A percentile compares a stretch with the other conserved stretches of the same genome.
These are phyloP conservation scores for Cercospora beticola DNA, from an alignment of 2,329 filamentous ascomycete genomes.

Conservation along the genomic window DNA sequence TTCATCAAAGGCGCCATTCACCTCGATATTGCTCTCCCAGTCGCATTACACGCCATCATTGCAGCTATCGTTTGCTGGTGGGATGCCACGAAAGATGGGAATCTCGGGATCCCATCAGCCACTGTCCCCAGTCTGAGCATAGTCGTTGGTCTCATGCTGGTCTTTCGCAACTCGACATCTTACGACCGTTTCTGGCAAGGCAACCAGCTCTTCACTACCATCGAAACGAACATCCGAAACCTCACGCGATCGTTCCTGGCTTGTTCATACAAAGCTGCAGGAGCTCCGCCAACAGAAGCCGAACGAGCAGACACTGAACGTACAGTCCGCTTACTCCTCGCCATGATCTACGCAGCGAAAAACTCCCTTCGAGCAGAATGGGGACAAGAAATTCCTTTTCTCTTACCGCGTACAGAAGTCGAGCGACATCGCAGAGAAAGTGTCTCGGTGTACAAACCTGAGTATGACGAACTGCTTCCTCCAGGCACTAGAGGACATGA, in stretches of 20 bases:
- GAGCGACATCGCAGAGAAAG: conserved; percentile 32
- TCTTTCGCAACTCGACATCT: conserved; percentile 64
- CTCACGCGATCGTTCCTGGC: conserved; percentile 58
- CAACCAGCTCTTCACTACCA: conserved; percentile 52
- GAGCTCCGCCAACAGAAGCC: conserved; percentile 37
- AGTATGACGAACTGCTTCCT: conserved; percentile 40
- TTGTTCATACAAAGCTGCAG: conserved; percentile 40
- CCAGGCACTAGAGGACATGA: conserved; percentile 46
- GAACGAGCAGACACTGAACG: conserved; percentile 60
- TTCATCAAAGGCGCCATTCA: conserved; percentile 66
- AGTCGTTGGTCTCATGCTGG: conserved; percentile 66
- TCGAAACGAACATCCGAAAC: conserved; percentile 60
- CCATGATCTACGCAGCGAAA: conserved; percentile 63
- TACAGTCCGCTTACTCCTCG: conserved; percentile 58
- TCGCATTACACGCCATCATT: conserved; percentile 58
- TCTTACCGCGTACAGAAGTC: conserved; percentile 27
- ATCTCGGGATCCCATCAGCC: conserved; percentile 57
- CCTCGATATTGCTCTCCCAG: conserved; percentile 56
- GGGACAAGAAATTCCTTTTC: conserved; percentile 46
- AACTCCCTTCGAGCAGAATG: conserved; percentile 65
- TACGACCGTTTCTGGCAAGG: conserved; percentile 64
- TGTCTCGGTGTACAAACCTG: conserved; percentile 35
- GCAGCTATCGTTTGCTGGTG: conserved; percentile 60
- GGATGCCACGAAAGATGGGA: conserved; percentile 45
- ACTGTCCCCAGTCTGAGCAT: conserved; percentile 65